Evolutionary conservation across 441 rosid genomes (phyloP), one percentile per base, ranked within the genome.

Genomic region (Populus tomentosa): DNA sequence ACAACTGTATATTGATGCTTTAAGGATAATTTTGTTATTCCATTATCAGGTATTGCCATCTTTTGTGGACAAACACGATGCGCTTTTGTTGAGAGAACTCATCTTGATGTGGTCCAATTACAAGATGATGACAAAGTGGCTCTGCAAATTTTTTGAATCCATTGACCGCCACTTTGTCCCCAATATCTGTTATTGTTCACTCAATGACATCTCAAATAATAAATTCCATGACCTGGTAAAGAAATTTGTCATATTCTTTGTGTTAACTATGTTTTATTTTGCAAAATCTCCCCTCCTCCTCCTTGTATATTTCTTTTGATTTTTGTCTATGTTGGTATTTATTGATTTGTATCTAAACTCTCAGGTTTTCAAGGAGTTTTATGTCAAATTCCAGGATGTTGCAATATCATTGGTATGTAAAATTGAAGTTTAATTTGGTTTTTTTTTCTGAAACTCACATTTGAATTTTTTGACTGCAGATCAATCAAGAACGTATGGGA

Each of bases 51-150:
- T 72, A n/a, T 1, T 56, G 20, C 75, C 67, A 32, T 72, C 50
- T 72, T 30, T 72, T 18, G 14, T 9, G 46, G 28, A 74, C 67
- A 83, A 83, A 77, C 68, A 46, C 46, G 83, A 71, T 20, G 82
- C 70, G 36, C 24, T 67, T 67, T 71, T 81, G 81, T 78, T 85
- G 82, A 76, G 80, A 42, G 85, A 78, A 77, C 70, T 86, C 64
- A 59, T 78, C 67, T 42, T 67, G 38, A 84, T 83, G 74, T 86
- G 86, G 86, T 82, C 82, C n/a, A 83, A 86, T 69, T 84, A 83
- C 69, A 83, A 78, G 79, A 56, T 80, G 61, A 86, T 86, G 88
- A 80, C 78, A 67, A 84, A 75, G 71, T 81, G 85, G 85, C 81
- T 86, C 36, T 86, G 82, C 73, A 72, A 74, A 75, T 76, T 84